Base-by-base conservation (phyloP, 2,329 filamentous ascomycete species). In the Fusarium sarcochroum region DNA sequence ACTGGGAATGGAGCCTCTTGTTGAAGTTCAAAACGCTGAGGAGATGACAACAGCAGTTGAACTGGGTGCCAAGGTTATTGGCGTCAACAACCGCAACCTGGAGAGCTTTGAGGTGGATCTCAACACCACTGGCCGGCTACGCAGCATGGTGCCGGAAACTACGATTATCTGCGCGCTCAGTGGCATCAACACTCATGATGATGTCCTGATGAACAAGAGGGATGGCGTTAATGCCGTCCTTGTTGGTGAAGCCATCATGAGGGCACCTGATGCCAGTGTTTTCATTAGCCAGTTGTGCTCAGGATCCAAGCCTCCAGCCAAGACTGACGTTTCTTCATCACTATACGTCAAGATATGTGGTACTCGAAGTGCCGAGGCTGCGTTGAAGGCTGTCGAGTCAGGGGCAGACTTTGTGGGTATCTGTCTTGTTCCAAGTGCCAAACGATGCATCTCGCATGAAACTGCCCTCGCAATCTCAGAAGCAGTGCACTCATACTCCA, bases 101-200 rank as follows among this genome's bases (percentile, higher is more conserved):
- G 95, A 95, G 72, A 98, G 91, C 75, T 99, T 99, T 74, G 94
- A 98, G 77, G 96, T 99, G 20, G 97, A 99, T 78, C 87, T 99
- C 67, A 90, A 92, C 64, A 99, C 95, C 1, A 97, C 95, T 2
- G 94, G 92, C 75, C 90, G 95, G 23, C 83, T 99, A 48, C 93
- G 97, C 80, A 91, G 90, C 74, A 91, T 95, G 82, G 94, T 98
- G 5, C 91, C 94, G 3, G 88, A 92, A 66, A 91, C 89, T 56
- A 97, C 94, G 5, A 91, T 97, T 63, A 91, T 99, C 27, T 98
- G 94, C 77, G 97, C 96, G 11, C 86, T 99, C 34, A 98, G 95
- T 76, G 96, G 96, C 46, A 99, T 99, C 73, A 93, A 93, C 68
- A 92, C 91, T 1, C 88, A 96, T 30, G 87, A 94, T 59, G 96